Percentiles rank a stretch among this genome's conserved stretches.
These are phyloP conservation scores for Saururus chinensis DNA, from an alignment of 164 flowering plant species.

Conservation along the genomic window DNA sequence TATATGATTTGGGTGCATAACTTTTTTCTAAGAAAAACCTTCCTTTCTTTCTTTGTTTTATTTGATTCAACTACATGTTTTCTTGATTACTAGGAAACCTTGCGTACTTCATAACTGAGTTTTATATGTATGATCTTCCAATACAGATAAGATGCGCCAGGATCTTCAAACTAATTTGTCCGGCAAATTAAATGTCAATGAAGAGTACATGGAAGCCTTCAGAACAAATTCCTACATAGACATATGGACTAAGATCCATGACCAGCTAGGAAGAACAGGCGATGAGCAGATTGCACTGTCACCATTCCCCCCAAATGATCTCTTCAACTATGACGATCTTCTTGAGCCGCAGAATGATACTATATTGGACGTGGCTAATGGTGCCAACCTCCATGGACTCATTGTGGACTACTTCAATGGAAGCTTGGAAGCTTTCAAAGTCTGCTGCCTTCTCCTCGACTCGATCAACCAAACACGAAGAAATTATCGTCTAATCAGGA, in stretches of 20 bases:
- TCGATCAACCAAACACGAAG: conserved; percentile 37
- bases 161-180: not conserved
- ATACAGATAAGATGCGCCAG: not conserved
- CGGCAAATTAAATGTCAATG: conserved; percentile 36
- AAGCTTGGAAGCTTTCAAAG: conserved; percentile 37
- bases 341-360: not conserved
- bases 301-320: not conserved
- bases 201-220: conserved; percentile 60
- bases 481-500: conserved; percentile 25
- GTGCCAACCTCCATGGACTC: conserved; percentile 24
- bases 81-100: too few relatives aligned
- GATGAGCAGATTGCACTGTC: not conserved
- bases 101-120: too few relatives aligned
- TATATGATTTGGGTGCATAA: too few relatives aligned
- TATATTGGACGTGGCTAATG: conserved; percentile 1
- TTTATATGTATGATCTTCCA: not conserved
- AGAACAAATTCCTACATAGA: conserved; percentile 68
- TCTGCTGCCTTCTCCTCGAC: conserved; percentile 39
- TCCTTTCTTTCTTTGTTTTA: not conserved
- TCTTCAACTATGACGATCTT: not conserved
- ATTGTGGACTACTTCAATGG: conserved; percentile 42
- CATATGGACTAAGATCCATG: conserved; percentile 43
- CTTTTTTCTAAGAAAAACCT: too few relatives aligned
- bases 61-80: not conserved
- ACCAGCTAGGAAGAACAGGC: conserved; percentile 12